Evolutionary conservation across 169 alveolate species (phyloP).

Genomic region (Plasmodium knowlesi): DNA sequence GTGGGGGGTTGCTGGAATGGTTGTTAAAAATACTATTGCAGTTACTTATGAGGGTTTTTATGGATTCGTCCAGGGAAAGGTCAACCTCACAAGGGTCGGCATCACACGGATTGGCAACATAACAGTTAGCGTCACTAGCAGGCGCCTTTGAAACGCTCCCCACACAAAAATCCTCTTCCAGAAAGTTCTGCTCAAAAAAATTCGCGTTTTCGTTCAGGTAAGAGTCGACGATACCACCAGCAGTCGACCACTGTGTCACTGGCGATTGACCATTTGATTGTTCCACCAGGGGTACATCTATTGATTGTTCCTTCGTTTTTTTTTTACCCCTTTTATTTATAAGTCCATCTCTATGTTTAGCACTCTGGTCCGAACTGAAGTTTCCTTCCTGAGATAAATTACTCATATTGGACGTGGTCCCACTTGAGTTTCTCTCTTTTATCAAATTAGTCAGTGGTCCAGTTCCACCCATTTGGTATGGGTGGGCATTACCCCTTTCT

Average conservation of each 20-base stretch:
- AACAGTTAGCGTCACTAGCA: background rate
- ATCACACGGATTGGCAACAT: background rate
- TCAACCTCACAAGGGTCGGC: background rate
- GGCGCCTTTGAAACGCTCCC: background rate
- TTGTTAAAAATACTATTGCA: slow-evolving; percentile 23
- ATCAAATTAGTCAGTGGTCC: background rate
- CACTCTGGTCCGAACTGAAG: background rate
- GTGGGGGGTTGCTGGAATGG: background rate
- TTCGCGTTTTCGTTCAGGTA: slow-evolving; percentile 9
- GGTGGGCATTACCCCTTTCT: background rate
- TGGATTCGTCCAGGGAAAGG: background rate
- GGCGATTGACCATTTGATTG: background rate
- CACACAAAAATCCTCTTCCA: background rate
- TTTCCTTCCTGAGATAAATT: background rate
- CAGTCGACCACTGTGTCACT: background rate
- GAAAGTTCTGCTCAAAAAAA: background rate
- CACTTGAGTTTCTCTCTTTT: background rate
- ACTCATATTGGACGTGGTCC: background rate
- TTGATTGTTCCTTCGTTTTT: background rate
- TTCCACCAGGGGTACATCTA: background rate
- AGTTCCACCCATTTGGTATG: background rate
- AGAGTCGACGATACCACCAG: slow-evolving; percentile 1
- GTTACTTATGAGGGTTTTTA: slow-evolving; percentile 8
- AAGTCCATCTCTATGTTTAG: background rate
- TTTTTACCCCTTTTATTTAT: background rate